These are phyloP conservation scores for Leucosporidium scottii DNA, from an alignment of 768 basidiomycete genomes.

Conservation along the genomic window DNA sequence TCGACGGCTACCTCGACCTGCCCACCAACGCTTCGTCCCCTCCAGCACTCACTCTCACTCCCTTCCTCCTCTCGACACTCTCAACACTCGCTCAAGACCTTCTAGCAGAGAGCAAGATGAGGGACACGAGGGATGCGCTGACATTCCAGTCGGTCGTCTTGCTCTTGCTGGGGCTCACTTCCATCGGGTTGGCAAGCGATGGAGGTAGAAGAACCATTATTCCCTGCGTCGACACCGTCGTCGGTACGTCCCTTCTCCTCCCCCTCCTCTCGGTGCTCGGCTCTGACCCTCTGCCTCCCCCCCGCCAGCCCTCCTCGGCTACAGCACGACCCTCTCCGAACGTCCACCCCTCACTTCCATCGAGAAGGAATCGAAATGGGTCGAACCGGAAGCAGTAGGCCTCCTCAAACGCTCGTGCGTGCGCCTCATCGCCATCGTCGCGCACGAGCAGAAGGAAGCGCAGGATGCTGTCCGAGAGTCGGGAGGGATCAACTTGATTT, in stretches of 20 bases:
- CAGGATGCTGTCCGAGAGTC: conserved; percentile 9
- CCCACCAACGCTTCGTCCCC: neutral
- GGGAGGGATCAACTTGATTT: conserved; percentile 17
- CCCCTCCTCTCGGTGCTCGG: neutral
- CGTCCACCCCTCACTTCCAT: neutral
- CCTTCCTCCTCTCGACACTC: conserved; percentile 4
- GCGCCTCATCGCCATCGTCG: conserved; percentile 17
- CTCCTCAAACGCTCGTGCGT: conserved; percentile 24
- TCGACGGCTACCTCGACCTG: conserved; percentile 25
- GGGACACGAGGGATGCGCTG: conserved; percentile 10
- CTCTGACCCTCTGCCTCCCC: neutral
- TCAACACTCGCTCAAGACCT: neutral
- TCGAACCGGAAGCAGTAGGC: neutral
- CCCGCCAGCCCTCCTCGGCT: neutral
- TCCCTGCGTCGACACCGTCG: neutral
- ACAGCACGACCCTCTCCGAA: neutral
- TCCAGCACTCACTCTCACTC: neutral
- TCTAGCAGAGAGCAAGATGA: neutral
- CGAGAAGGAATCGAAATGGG: neutral
- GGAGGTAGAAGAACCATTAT: neutral
- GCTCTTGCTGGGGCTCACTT: conserved; percentile 16
- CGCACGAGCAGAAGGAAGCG: neutral
- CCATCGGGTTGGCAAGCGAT: conserved; percentile 6
- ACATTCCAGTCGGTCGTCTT: conserved; percentile 23
- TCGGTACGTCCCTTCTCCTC: neutral